Base-by-base conservation (phyloP, 345 rosid genomes). In the Melaleuca quinquenervia region DNA sequence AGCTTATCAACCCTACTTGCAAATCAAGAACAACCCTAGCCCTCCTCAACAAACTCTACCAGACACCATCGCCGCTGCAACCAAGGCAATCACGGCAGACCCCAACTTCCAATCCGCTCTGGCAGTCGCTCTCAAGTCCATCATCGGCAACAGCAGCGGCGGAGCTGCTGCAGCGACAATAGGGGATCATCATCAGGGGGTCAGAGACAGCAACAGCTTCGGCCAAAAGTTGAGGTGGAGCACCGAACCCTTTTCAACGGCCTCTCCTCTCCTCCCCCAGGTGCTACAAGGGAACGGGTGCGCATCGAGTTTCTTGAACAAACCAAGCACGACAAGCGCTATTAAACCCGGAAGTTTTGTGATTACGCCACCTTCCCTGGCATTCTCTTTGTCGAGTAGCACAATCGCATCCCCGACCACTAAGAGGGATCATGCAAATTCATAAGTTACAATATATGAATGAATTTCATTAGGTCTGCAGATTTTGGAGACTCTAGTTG, bases 41-140 rank as follows among this genome's bases (percentile, higher is more conserved):
- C 83, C 80, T 74, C 87, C 86, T 78, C 87, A 85, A 56, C 91
- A 87, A 41, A 50, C 88, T 75, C 54, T 91, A 36, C 89, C 88
- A 10, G 94, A 92, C 87, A 87, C 91, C 78, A 91, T 95, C 9
- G 91, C 93, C 7, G 94, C 93, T 3, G 94, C 94, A 52, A 92
- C 95, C 53, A 91, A 93, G 89, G 97, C 96, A 18, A 92, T 95
- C 88, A 93, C 97, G 0, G 87, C 94, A 2, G 95, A 96, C 89
- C 98, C 99, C 52, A 92, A 85, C 90, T 96, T 95, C 84, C 98
- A 94, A 82, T 91, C 98, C 7, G 98, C 95, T 84, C 87, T 96
- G 32, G 95, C 90, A 0, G 93, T 92, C 44, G 99, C 96, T 58
- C 92, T 96, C 55, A 86, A 94, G 27, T 95, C 99, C 36, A 93